These are phyloP conservation scores for Talaromyces funiculosus DNA, from an alignment of 2,329 filamentous ascomycete genomes.

Conservation along the genomic window DNA sequence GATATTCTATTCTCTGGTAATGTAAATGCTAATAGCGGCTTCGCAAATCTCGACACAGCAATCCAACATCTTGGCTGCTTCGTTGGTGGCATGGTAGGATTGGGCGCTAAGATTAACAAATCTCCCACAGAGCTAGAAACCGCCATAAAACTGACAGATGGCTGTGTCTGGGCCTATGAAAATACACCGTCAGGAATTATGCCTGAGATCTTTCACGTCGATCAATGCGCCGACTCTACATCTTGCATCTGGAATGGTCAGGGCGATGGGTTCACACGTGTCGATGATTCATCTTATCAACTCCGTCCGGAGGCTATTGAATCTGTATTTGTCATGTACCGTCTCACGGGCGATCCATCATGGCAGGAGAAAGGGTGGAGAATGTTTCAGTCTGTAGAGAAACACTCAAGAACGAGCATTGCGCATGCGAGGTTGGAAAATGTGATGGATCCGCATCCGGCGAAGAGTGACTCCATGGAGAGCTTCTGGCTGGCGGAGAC, in stretches of 20 bases:
- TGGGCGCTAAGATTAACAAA: slow-evolving; percentile 49
- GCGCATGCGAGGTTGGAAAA: slow-evolving; percentile 55
- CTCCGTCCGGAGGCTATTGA: slow-evolving; percentile 77
- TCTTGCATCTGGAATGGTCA: slow-evolving; percentile 35
- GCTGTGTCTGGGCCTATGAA: slow-evolving; percentile 53
- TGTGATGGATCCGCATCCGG: slow-evolving; percentile 17
- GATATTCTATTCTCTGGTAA: slow-evolving; percentile 44
- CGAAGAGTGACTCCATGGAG: slow-evolving; percentile 64
- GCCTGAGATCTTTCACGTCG: slow-evolving; percentile 45
- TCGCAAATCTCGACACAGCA: slow-evolving; percentile 24
- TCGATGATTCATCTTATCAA: slow-evolving; percentile 5
- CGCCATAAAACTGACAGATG: slow-evolving; percentile 48
- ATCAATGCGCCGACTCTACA: slow-evolving; percentile 38
- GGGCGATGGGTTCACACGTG: not conserved
- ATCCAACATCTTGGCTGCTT: slow-evolving; percentile 52
- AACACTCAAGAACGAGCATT: slow-evolving; percentile 58
- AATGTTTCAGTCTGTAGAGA: slow-evolving; percentile 71
- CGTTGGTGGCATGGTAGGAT: slow-evolving; percentile 51
- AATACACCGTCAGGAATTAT: slow-evolving; percentile 48
- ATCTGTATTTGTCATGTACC: slow-evolving; percentile 83
- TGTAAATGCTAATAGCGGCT: not conserved
- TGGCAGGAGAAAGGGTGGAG: slow-evolving; percentile 81
- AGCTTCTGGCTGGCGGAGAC: slow-evolving; percentile 91
- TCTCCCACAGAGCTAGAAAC: slow-evolving; percentile 45
- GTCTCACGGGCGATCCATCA: slow-evolving; percentile 69